Percentiles rank a stretch among this genome's conserved stretches.
Conservation (phyloP, 2,329 filamentous ascomycete species). For the Alternaria conjuncta region DNA sequence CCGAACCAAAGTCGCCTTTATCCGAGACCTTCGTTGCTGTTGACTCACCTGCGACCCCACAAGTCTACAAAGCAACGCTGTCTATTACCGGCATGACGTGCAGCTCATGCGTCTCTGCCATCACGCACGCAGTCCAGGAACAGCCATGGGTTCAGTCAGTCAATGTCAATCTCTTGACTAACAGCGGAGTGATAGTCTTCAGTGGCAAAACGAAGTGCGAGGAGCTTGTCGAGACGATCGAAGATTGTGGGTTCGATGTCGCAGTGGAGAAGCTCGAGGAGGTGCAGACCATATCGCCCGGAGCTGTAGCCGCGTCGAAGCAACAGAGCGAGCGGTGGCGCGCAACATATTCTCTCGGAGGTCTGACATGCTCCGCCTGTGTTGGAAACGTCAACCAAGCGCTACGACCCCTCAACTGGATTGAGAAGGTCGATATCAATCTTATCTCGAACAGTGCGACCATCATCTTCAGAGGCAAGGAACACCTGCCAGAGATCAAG, state of each 20-base stretch:
- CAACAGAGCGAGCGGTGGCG: conserved; percentile 36
- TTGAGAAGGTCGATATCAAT: conserved; percentile 58
- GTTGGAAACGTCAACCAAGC: conserved; percentile 57
- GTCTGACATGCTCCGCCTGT: conserved; percentile 66
- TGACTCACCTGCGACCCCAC: conserved; percentile 6
- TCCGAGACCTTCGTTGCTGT: conserved; percentile 28
- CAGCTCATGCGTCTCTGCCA: conserved; percentile 61
- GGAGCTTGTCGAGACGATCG: conserved; percentile 58
- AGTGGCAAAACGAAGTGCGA: conserved; percentile 52
- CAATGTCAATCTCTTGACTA: conserved; percentile 60
- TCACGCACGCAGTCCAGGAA: conserved; percentile 58
- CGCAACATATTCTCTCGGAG: conserved; percentile 59
- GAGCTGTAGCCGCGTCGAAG: background rate
- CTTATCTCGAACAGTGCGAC: conserved; percentile 59
- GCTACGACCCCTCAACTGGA: conserved; percentile 54
- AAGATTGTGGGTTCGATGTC: conserved; percentile 56
- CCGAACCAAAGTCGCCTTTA: conserved; percentile 14
- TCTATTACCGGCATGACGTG: conserved; percentile 68
- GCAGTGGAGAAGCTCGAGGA: conserved; percentile 44
- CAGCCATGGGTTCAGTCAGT: conserved; percentile 55
- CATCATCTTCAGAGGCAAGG: conserved; percentile 57
- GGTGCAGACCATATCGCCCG: background rate
- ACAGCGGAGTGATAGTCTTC: conserved; percentile 59
- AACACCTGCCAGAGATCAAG: conserved; percentile 54
- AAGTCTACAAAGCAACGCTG: conserved; percentile 49